phyloP scores from a whole-genome alignment of 805 yeast genomes.

The Teunomyces gatunensis region DNA sequence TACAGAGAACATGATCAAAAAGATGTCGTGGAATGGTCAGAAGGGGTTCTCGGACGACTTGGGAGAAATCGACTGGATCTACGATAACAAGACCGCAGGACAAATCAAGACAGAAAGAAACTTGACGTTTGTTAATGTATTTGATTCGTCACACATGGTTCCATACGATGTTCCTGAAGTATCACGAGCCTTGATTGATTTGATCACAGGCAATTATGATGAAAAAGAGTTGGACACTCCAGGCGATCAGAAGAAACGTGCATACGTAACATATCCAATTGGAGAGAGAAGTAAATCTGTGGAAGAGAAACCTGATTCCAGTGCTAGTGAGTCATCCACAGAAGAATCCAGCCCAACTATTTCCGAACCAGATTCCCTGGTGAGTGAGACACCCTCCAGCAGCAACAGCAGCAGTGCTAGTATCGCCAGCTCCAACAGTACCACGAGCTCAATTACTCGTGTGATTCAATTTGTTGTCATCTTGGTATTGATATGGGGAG shows the following conservation, averaged over 20 bases:
- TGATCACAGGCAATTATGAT: constrained; percentile 34
- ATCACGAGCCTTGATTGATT: constrained; percentile 68
- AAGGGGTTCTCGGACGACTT: constrained; percentile 47
- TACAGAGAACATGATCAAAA: constrained; percentile 60
- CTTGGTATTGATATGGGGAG: constrained; percentile 38
- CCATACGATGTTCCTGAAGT: constrained; percentile 76
- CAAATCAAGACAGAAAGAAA: constrained; percentile 54
- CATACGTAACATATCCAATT: constrained; percentile 29
- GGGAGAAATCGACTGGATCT: constrained; percentile 39
- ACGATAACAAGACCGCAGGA: constrained; percentile 39
- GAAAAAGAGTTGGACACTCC: constrained; percentile 13
- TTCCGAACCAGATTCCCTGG: background rate
- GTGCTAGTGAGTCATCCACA: background rate
- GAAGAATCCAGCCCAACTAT: background rate
- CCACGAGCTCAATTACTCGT: constrained; percentile 29
- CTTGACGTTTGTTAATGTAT: constrained; percentile 71
- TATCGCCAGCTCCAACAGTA: constrained; percentile 1
- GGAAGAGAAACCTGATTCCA: background rate
- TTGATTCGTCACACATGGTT: constrained; percentile 89
- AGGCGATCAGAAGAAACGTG: constrained; percentile 14
- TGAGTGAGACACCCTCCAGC: background rate
- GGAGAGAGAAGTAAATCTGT: constrained; percentile 17
- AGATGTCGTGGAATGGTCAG: constrained; percentile 59
- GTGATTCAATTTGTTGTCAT: constrained; percentile 40
- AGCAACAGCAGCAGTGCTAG: background rate